Conservation (phyloP, 305 asterid species). For the Solanum chacoense region DNA sequence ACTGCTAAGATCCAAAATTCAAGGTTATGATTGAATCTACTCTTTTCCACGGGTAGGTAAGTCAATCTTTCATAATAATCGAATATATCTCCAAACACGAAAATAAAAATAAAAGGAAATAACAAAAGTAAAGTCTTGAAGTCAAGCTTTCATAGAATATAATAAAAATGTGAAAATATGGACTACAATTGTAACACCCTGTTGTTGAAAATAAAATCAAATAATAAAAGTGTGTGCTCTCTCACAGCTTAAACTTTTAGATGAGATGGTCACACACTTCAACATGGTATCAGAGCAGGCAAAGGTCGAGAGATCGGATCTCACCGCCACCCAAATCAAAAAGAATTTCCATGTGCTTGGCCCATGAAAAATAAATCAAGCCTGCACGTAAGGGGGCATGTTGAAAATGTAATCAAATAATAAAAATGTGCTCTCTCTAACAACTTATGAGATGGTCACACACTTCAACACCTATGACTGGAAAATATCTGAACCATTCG, state of each 20-base stretch:
- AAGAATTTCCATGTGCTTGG: neutral
- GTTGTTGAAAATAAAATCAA: neutral
- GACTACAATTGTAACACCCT: neutral
- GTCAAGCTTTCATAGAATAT: neutral
- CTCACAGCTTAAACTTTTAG: neutral
- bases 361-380: neutral
- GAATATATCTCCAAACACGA: neutral
- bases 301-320: neutral
- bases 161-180: neutral
- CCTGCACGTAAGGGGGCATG: neutral
- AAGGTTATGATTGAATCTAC: neutral
- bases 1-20: neutral
- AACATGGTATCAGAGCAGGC: neutral
- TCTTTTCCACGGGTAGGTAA: neutral
- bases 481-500: no score
- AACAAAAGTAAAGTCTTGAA: neutral
- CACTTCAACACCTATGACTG: neutral
- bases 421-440: no score
- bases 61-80: neutral
- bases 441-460: neutral
- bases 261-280: neutral
- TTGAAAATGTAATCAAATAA: neutral
- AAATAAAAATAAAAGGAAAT: no score
- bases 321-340: neutral
- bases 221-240: neutral